phyloP scores from a whole-genome alignment of 1,284 basidiomycete species.

The Boletellus dicymbophilus region DNA sequence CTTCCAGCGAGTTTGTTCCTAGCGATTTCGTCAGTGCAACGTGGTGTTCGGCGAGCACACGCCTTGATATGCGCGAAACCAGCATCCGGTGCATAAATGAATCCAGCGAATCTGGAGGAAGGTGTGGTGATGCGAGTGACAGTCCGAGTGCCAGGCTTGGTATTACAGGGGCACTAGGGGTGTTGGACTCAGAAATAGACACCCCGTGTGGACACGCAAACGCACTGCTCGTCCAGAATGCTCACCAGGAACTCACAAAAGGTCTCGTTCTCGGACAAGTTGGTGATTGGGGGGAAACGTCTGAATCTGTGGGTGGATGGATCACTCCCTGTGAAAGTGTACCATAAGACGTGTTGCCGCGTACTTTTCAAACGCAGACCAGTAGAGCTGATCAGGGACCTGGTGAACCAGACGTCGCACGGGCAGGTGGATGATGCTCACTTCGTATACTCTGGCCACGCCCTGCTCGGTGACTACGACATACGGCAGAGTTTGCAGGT shows the following conservation, averaged over 20 bases:
- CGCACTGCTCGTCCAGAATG: conserved; percentile 77
- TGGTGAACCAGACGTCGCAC: not conserved
- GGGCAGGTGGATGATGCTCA: conserved; percentile 38
- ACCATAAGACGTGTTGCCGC: conserved; percentile 5
- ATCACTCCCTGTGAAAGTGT: conserved; percentile 10
- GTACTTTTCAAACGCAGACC: conserved; percentile 82
- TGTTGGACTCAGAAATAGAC: conserved; percentile 12
- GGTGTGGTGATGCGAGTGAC: conserved; percentile 76
- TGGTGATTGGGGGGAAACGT: conserved; percentile 73
- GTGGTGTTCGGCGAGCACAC: conserved; percentile 90
- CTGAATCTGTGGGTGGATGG: conserved; percentile 65
- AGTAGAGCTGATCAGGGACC: conserved; percentile 60
- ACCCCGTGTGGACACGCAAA: not conserved
- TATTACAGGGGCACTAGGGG: conserved; percentile 67
- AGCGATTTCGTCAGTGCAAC: conserved; percentile 75
- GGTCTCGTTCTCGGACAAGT: conserved; percentile 71
- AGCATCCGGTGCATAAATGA: conserved; percentile 92
- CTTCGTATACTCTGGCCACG: conserved; percentile 85
- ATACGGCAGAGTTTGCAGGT: conserved; percentile 86
- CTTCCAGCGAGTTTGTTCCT: conserved; percentile 34
- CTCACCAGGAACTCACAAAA: conserved; percentile 75
- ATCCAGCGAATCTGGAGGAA: conserved; percentile 79
- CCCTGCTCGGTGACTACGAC: conserved; percentile 88
- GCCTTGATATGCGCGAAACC: conserved; percentile 84
- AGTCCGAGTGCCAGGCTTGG: conserved; percentile 77